These are phyloP conservation scores for Colletotrichum abscissum DNA, from an alignment of 2,329 filamentous ascomycete genomes.

Conservation along the genomic window DNA sequence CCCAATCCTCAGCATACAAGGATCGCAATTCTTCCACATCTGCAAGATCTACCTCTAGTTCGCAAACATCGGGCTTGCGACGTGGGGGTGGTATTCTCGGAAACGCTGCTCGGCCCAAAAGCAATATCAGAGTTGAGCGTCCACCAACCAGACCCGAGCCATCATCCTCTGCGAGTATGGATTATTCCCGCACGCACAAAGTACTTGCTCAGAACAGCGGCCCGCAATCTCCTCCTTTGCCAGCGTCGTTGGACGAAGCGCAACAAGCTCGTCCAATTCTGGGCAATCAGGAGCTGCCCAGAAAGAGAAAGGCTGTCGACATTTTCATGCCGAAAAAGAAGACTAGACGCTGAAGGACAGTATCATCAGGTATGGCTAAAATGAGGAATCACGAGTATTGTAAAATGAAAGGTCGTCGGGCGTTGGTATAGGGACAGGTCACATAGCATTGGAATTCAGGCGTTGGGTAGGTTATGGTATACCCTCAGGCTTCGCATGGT, in stretches of 20 bases:
- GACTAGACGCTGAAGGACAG: slow-evolving; percentile 13
- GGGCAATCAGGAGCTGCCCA: slow-evolving; percentile 23
- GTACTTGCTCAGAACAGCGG: background rate
- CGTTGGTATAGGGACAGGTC: background rate
- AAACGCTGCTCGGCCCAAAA: slow-evolving; percentile 27
- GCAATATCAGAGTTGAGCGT: slow-evolving; percentile 27
- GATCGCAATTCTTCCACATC: background rate
- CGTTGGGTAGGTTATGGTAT: slow-evolving; percentile 20
- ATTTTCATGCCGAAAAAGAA: slow-evolving; percentile 65
- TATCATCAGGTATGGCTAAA: background rate
- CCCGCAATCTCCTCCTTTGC: slow-evolving; percentile 38
- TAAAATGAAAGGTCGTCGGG: background rate
- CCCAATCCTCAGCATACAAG: background rate
- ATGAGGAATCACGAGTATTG: background rate
- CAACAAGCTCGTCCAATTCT: slow-evolving; percentile 13
- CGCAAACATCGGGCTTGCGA: slow-evolving; percentile 13
- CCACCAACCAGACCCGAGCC: slow-evolving; percentile 13
- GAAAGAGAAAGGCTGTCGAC: slow-evolving; percentile 58
- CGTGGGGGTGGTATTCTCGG: slow-evolving; percentile 25
- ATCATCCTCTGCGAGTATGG: background rate
- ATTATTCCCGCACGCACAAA: slow-evolving; percentile 14
- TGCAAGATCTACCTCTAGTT: background rate
- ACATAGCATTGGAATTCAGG: background rate
- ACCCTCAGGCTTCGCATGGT: slow-evolving; percentile 23
- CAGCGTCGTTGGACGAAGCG: slow-evolving; percentile 23